Evolutionary conservation across 106 monocot species (phyloP).

Genomic region (Dendrobium nobile): DNA sequence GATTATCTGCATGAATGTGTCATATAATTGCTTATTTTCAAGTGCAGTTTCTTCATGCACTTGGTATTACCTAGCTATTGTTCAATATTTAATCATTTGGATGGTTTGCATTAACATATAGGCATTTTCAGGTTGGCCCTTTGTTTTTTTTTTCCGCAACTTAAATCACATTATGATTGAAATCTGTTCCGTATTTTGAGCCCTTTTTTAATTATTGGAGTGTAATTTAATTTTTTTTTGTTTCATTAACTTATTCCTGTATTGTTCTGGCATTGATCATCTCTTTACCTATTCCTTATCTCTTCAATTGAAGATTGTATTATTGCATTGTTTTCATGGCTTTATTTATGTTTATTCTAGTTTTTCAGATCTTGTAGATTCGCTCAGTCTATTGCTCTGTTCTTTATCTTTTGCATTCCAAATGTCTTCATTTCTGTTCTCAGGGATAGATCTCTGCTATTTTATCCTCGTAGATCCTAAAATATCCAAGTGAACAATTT

Average conservation of each 20-base stretch:
- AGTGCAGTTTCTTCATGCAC: no score
- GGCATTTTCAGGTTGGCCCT: neutral
- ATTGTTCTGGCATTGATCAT: neutral
- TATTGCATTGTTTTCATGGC: neutral
- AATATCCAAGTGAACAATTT: neutral
- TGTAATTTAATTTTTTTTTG: neutral
- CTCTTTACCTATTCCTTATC: neutral
- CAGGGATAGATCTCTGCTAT: neutral
- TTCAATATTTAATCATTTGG: no score
- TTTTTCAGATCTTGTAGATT: neutral
- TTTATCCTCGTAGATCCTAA: neutral
- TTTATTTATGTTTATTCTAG: neutral
- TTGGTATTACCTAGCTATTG: no score
- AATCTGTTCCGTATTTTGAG: neutral
- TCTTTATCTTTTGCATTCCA: neutral
- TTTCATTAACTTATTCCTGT: neutral
- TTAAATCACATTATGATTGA: neutral
- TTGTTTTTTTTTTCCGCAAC: neutral
- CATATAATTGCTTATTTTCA: neutral
- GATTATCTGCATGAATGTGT: neutral
- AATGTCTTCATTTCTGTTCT: neutral
- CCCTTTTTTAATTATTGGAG: neutral
- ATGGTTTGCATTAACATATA: neutral
- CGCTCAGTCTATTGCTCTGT: neutral
- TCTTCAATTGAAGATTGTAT: neutral